Evolutionary conservation across 2,329 filamentous ascomycete species (phyloP), one percentile per base, ranked within the genome.

Genomic region (Aspergillus nomiae): DNA sequence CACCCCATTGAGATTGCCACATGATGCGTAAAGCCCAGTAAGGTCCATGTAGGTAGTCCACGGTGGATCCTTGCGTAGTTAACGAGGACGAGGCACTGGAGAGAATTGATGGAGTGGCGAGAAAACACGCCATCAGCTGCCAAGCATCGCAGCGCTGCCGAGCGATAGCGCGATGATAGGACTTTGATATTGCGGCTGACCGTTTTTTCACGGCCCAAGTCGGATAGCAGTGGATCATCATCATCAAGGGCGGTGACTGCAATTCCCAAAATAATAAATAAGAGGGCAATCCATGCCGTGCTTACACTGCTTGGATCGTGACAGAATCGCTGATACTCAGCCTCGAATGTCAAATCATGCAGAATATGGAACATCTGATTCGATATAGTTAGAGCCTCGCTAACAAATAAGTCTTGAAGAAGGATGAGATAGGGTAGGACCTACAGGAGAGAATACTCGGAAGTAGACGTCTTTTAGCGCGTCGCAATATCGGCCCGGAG

Each of bases 1-100:
- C 77, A 80, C 8, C 78, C 78, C 70, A 81, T 77, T 0, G 74
- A 74, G 43, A 79, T 74, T n/a, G 77, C 77, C 46, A 79, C 74
- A 59, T 81, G 74, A 48, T 78, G 73, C 2, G 77, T 76, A 41
- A 77, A 72, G 11, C 78, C 78, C 11, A 81, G 65, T 8, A 81
- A 64, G 6, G 78, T 75, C 78, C 78, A 81, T 9, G 74, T 74
- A 0, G 76, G 72, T 2, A 77, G 68, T 11, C 76, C 72, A 9
- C 73, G 73, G 54, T 80, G 76, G 7, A 71, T 69, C 14, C 77
- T 70, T 1, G 77, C 77, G 60, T 80, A 80, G 38, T 73, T 76
- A n/a, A 80, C 67, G 19, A 80, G 70, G 0, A 81, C 71, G 16
- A 81, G 67, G 1, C 76, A 73, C 64, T 81, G 78, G 0, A 81